Conservation (phyloP, 352 stramenopile genomes). For the Lagenidium sp. region DNA sequence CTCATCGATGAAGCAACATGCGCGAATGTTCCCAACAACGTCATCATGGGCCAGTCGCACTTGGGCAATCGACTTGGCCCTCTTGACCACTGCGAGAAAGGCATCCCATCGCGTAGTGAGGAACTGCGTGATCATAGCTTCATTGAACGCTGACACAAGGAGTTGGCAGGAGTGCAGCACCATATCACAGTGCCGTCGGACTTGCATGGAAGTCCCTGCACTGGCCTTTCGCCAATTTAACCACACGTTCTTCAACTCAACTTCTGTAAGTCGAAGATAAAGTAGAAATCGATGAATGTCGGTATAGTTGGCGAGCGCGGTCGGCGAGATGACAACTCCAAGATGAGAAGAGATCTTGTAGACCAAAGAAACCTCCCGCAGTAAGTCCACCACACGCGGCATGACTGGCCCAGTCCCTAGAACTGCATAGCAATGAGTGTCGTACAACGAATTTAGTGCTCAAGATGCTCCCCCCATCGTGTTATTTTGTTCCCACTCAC, state of each 20-base stretch:
- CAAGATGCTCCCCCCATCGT: neutral
- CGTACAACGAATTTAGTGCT: neutral
- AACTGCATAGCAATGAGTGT: slow-evolving; percentile 5
- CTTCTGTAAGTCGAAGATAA: slow-evolving; percentile 21
- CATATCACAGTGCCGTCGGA: slow-evolving; percentile 9
- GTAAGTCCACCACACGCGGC: slow-evolving; percentile 9
- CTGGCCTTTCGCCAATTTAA: slow-evolving; percentile 6
- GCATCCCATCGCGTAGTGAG: slow-evolving; percentile 6
- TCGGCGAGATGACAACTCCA: slow-evolving; percentile 3
- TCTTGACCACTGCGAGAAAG: slow-evolving; percentile 2
- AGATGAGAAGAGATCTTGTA: slow-evolving; percentile 9
- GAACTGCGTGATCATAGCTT: slow-evolving; percentile 11
- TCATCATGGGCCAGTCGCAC: slow-evolving; percentile 6
- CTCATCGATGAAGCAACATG: slow-evolving; percentile 17
- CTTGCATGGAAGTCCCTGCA: neutral
- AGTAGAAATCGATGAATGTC: slow-evolving; percentile 13
- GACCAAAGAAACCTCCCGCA: slow-evolving; percentile 7
- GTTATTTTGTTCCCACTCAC: too few relatives aligned
- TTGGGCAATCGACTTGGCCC: slow-evolving; percentile 2
- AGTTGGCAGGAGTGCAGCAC: slow-evolving; percentile 7
- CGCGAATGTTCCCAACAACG: neutral
- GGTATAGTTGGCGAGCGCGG: slow-evolving; percentile 5
- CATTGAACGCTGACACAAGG: slow-evolving; percentile 8
- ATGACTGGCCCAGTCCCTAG: slow-evolving; percentile 29
- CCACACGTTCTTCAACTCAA: slow-evolving; percentile 33